A percentile compares a stretch with the other conserved stretches of the same genome.
These are phyloP conservation scores for Moniliella sp. DNA, from an alignment of 1,284 basidiomycete genomes.

Conservation along the genomic window DNA sequence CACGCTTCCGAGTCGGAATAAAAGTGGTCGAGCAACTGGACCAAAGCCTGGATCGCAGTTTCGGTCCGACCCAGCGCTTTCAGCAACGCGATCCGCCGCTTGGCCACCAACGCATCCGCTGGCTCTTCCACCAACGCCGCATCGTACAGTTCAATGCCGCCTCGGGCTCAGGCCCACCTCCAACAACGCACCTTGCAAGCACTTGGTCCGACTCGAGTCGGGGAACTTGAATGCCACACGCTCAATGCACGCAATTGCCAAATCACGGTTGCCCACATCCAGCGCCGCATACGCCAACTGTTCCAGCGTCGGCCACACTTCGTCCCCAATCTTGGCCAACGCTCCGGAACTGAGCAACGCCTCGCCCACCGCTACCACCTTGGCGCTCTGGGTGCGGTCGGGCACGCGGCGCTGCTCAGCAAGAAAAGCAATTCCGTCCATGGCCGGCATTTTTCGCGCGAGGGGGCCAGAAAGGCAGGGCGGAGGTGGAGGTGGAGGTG, in stretches of 20 bases:
- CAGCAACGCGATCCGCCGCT: conserved; percentile 54
- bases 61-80: conserved; percentile 5
- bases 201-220: conserved; percentile 56
- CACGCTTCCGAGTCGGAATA: conserved; percentile 79
- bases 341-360: conserved; percentile 38
- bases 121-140: conserved; percentile 48
- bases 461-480: no score
- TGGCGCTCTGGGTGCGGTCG: conserved; percentile 47
- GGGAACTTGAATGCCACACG: conserved; percentile 53
- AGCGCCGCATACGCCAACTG: conserved; percentile 67
- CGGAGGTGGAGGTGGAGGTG: no score
- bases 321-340: conserved; percentile 37
- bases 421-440: conserved; percentile 1
- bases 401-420: conserved; percentile 5
- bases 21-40: conserved; percentile 65
- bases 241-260: conserved; percentile 63
- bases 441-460: no score
- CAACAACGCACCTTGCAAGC: conserved; percentile 62
- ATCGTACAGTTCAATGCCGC: conserved; percentile 50
- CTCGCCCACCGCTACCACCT: conserved; percentile 46
- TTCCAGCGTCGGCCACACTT: conserved; percentile 58
- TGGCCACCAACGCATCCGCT: conserved; percentile 59
- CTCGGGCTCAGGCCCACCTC: conserved; percentile 43
- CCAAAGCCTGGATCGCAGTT: conserved; percentile 52
- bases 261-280: conserved; percentile 53